Evolutionary conservation across 129 eudicot genomes (phyloP).

Genomic region (Flaveria trinervia): DNA sequence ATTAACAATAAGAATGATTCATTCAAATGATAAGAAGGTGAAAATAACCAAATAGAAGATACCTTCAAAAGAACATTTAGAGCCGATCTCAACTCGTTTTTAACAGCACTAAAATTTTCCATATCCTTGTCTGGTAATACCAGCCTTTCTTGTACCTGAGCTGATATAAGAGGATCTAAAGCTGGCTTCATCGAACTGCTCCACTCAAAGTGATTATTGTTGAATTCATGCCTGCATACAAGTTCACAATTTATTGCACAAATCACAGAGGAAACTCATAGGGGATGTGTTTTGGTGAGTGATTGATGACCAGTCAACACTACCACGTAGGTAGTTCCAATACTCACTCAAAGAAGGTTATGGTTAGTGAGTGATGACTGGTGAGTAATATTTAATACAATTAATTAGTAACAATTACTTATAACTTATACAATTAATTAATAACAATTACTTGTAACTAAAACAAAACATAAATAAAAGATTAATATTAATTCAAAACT

Average conservation of each 20-base stretch:
- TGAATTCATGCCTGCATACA: slow-evolving; percentile 74
- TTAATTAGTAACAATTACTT: too few relatives aligned
- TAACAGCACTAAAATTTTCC: slow-evolving; percentile 51
- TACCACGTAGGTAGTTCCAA: too few relatives aligned
- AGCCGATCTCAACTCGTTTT: slow-evolving; percentile 72
- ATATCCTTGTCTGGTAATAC: slow-evolving; percentile 51
- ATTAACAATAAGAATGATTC: neutral
- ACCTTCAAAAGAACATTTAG: slow-evolving; percentile 78
- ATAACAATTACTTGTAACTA: too few relatives aligned
- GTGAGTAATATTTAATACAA: too few relatives aligned
- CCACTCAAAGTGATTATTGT: slow-evolving; percentile 79
- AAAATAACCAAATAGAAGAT: slow-evolving; percentile 15
- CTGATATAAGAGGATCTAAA: slow-evolving; percentile 59
- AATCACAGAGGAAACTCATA: slow-evolving; percentile 7
- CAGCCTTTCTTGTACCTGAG: slow-evolving; percentile 41
- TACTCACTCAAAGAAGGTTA: too few relatives aligned
- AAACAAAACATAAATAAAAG: too few relatives aligned
- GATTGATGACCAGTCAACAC: too few relatives aligned
- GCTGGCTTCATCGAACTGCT: slow-evolving; percentile 58
- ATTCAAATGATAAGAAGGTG: neutral
- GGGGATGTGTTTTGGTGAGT: too few relatives aligned
- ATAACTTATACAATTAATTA: too few relatives aligned
- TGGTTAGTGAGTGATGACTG: too few relatives aligned
- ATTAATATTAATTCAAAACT: too few relatives aligned
- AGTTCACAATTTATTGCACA: neutral